Conservation (phyloP, 2,329 filamentous ascomycete species). For the Fusarium nanum region DNA sequence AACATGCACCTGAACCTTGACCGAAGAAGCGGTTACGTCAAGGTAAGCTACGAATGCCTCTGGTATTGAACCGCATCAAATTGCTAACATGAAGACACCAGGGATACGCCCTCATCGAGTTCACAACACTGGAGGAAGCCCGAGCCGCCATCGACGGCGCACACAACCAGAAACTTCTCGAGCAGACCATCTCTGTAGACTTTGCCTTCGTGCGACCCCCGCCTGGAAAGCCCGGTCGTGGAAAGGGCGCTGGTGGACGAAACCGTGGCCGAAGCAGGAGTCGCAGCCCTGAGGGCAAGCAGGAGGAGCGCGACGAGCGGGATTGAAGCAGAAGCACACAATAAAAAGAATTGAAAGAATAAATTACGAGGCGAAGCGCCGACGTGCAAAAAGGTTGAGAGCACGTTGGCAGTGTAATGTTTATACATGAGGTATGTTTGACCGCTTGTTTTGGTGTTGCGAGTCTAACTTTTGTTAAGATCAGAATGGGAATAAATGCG, state of each 20-base stretch:
- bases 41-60: slow-evolving; percentile 62
- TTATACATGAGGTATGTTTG: slow-evolving; percentile 44
- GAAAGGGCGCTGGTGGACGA: slow-evolving; percentile 54
- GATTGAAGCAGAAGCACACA: slow-evolving; percentile 37
- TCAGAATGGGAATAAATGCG: slow-evolving; percentile 18
- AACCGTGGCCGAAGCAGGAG: slow-evolving; percentile 62
- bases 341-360: slow-evolving; percentile 1
- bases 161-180: slow-evolving; percentile 80
- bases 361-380: background rate
- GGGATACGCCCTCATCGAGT: slow-evolving; percentile 90
- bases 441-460: background rate
- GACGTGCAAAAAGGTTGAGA: slow-evolving; percentile 6
- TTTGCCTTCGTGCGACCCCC: slow-evolving; percentile 88
- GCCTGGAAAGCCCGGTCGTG: slow-evolving; percentile 61
- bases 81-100: slow-evolving; percentile 49
- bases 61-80: too few relatives aligned
- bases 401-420: slow-evolving; percentile 48
- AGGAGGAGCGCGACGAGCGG: slow-evolving; percentile 48
- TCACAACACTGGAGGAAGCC: slow-evolving; percentile 81
- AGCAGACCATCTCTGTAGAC: slow-evolving; percentile 84
- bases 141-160: slow-evolving; percentile 84
- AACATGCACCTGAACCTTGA: slow-evolving; percentile 88
- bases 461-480: slow-evolving; percentile 15
- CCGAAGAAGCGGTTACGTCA: slow-evolving; percentile 85
- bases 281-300: slow-evolving; percentile 59